A percentile compares a stretch with the other conserved stretches of the same genome.
Evolutionary conservation across 202 grass and related monocot genomes (phyloP).

Genomic region (Saccharum hybrid): DNA sequence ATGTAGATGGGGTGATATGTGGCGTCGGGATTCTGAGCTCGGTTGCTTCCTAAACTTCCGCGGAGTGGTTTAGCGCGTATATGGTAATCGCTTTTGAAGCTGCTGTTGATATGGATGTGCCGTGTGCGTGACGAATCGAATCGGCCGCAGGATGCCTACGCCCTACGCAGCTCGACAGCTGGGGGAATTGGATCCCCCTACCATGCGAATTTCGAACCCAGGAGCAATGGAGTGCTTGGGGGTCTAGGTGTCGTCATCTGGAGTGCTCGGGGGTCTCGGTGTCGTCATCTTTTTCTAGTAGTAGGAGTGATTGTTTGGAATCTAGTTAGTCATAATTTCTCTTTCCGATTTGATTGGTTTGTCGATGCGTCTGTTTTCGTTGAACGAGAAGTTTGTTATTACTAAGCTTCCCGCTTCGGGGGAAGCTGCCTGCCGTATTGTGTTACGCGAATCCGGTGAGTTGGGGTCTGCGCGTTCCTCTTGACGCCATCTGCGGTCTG

Average conservation of each 20-base stretch:
- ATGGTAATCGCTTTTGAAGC: background rate
- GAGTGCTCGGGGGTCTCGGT: background rate
- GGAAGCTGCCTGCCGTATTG: conserved; percentile 9
- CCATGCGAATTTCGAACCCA: background rate
- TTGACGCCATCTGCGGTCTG: background rate
- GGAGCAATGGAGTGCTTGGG: background rate
- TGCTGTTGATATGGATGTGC: conserved; percentile 15
- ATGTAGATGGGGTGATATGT: background rate
- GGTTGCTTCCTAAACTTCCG: conserved; percentile 24
- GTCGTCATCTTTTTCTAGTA: conserved; percentile 23
- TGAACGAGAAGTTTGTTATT: conserved; percentile 2
- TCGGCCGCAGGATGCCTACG: conserved; percentile 7
- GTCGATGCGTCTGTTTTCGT: background rate
- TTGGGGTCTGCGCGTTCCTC: conserved; percentile 4
- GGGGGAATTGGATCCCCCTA: conserved; percentile 7
- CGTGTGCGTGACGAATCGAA: conserved; percentile 38
- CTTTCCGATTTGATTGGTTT: background rate
- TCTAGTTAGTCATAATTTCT: conserved; percentile 25
- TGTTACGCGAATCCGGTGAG: conserved; percentile 4
- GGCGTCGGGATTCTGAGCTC: conserved; percentile 1
- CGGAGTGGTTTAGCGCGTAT: background rate
- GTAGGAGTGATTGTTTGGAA: conserved; percentile 18
- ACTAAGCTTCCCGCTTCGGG: background rate
- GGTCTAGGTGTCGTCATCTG: conserved; percentile 25
- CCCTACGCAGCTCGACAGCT: background rate